A percentile compares a stretch with the other conserved stretches of the same genome.
Conservation (phyloP, 2,329 filamentous ascomycete species). For the Botrytis galanthina region DNA sequence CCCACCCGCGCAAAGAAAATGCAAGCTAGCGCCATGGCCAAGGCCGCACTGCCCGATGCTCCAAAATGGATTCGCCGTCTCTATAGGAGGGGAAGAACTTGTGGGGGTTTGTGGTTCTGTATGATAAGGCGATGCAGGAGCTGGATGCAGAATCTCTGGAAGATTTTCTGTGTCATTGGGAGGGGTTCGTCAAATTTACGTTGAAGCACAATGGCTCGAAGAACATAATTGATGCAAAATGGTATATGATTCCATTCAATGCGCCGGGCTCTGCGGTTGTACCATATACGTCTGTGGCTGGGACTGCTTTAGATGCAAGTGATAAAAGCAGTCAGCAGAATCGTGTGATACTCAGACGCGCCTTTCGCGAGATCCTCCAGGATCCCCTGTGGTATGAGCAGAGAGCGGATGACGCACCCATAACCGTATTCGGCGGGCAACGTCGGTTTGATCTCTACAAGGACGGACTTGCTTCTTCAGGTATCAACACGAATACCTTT, state of each 20-base stretch:
- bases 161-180: background rate
- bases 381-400: background rate
- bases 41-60: background rate
- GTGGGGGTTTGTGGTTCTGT: background rate
- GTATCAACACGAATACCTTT: constrained; percentile 3
- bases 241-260: too few relatives aligned
- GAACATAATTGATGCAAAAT: background rate
- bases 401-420: background rate
- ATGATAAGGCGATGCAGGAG: background rate
- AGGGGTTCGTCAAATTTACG: background rate
- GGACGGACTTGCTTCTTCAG: background rate
- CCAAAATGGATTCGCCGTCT: background rate
- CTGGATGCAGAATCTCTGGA: background rate
- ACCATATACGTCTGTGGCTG: rapidly evolving
- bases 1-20: background rate
- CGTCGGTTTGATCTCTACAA: background rate
- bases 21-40: background rate
- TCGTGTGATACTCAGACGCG: background rate
- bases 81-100: background rate
- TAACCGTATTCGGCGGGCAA: background rate
- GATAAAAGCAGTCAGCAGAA: too few relatives aligned
- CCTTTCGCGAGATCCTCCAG: background rate
- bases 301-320: too few relatives aligned
- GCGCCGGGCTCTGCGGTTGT: too few relatives aligned
- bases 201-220: background rate